Evolutionary conservation across 2,329 filamentous ascomycete species (phyloP), one percentile per base, ranked within the genome.

Genomic region (Chaetothyriales sp.): DNA sequence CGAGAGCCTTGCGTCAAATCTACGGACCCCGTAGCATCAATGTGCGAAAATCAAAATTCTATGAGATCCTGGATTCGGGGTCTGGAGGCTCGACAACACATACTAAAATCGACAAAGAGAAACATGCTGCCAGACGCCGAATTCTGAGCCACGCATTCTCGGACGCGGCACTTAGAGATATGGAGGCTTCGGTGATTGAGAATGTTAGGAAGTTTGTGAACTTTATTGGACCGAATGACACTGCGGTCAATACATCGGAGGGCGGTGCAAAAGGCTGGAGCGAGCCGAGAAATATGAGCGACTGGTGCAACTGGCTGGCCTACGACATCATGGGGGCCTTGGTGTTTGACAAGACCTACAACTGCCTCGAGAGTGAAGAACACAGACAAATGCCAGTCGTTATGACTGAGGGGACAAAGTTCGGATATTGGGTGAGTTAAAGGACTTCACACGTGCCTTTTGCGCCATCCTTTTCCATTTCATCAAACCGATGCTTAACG

Each of bases 1-100:
- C 55, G 7, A 44, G 37, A 2, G 70, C 69, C 0, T 60, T 75
- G n/a, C 73, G 73, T 55, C 66, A 70, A 10, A 75, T 77, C 61
- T 52, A 51, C 75, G 50, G 52, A 10, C 19, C 46, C 49, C 62
- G 62, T 0, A 59, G 62, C 15, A 55, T 62, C 7, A 64, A 66
- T 45, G 64, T 69, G 44, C 56, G 54, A 4, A 60, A 61, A 18
- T 67, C 64, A 50, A 60, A 63, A 37, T 51, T 58, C 19, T 50
- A 50, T 1, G 18, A 47, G 18, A 44, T 50, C 28, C 43, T 48
- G 20, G 45, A 47, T 52, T 46, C 44, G n/a, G 62, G 59, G 5
- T 54, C 56, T 19, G 54, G 60, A 5, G 64, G 65, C 52, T 55
- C 59, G 8, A 56, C 60, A 8, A 57, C 59, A 18, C 60, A 60